Conservation (phyloP, 768 basidiomycete genomes). For the Boletus sp. region DNA sequence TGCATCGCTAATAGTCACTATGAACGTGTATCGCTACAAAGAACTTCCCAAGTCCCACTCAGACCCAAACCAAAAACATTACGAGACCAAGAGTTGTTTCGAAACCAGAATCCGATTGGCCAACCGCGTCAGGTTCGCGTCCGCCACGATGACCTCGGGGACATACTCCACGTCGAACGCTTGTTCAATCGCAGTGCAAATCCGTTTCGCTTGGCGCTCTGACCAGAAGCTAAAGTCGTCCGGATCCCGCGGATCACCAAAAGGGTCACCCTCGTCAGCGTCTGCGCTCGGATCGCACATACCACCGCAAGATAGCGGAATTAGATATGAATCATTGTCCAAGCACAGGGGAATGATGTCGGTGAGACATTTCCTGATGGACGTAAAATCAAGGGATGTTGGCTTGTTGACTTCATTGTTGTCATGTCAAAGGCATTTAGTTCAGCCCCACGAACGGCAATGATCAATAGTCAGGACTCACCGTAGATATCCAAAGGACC, state of each 20-base stretch:
- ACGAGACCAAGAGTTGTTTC: constrained; percentile 48
- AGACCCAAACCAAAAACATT: constrained; percentile 1
- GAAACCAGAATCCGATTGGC: constrained; percentile 81
- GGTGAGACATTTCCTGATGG: constrained; percentile 64
- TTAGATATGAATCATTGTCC: constrained; percentile 78
- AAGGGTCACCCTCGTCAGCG: constrained; percentile 2
- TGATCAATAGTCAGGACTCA: constrained; percentile 36
- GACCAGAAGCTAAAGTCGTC: constrained; percentile 98
- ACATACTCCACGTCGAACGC: constrained; percentile 88
- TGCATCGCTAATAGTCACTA: too few relatives aligned
- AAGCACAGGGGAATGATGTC: constrained; percentile 83
- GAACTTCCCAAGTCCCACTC: too few relatives aligned
- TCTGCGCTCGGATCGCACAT: constrained; percentile 19
- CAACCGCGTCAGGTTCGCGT: constrained; percentile 86
- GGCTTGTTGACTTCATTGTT: constrained; percentile 65
- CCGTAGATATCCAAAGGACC: constrained; percentile 89
- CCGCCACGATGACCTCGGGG: constrained; percentile 86
- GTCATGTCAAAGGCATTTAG: background rate
- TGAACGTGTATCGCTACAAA: too few relatives aligned
- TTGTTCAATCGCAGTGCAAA: constrained; percentile 73
- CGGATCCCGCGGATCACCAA: constrained; percentile 54
- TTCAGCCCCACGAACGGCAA: background rate
- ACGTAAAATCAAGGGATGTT: constrained; percentile 53
- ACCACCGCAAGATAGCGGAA: constrained; percentile 65
- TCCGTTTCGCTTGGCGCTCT: constrained; percentile 84